A percentile compares a stretch with the other conserved stretches of the same genome.
phyloP scores from a whole-genome alignment of 2,329 filamentous ascomycete genomes.

The Neurospora crassa region DNA sequence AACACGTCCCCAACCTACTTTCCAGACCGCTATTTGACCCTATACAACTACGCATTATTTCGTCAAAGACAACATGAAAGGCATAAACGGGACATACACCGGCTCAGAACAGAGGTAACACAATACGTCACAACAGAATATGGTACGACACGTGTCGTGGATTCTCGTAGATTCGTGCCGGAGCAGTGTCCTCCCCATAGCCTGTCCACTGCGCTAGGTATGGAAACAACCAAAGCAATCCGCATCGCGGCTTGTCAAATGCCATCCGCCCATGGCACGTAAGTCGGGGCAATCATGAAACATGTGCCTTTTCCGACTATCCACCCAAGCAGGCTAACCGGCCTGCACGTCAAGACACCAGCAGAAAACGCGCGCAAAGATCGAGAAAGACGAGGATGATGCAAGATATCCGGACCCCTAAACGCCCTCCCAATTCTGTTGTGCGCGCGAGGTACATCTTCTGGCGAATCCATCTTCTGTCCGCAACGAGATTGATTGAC shows the following conservation, averaged over 20 bases:
- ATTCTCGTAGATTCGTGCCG: conserved; percentile 48
- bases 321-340: conserved; percentile 42
- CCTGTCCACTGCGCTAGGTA: conserved; percentile 41
- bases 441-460: conserved; percentile 36
- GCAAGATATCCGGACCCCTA: conserved; percentile 75
- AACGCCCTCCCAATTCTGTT: conserved; percentile 56
- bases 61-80: neutral
- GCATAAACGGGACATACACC: neutral
- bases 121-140: conserved; percentile 10
- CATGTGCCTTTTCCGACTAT: conserved; percentile 45
- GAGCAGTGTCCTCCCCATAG: conserved; percentile 40
- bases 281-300: conserved; percentile 43
- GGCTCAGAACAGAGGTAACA: neutral
- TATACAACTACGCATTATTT: neutral
- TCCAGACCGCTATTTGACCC: neutral
- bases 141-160: conserved; percentile 24
- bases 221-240: conserved; percentile 52
- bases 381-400: conserved; percentile 40
- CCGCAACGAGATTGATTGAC: conserved; percentile 43
- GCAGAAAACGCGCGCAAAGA: conserved; percentile 31
- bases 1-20: neutral
- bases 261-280: conserved; percentile 21
- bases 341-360: conserved; percentile 30
- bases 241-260: conserved; percentile 43
- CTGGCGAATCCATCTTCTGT: conserved; percentile 62